These are phyloP conservation scores for Leishmania guyanensis DNA, from an alignment of 208 protist species.

Conservation along the genomic window DNA sequence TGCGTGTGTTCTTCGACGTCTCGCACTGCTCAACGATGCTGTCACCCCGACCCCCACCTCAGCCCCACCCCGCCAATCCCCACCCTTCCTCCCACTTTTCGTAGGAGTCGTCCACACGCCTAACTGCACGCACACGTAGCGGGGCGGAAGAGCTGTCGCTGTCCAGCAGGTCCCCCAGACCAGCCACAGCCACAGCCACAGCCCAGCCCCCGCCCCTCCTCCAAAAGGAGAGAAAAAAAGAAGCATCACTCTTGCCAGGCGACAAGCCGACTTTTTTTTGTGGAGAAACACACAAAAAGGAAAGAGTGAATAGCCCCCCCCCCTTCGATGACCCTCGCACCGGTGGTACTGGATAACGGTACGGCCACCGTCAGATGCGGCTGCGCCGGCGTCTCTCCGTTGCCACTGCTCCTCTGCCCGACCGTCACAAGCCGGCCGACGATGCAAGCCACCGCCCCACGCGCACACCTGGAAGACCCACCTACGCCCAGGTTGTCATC, in stretches of 20 bases:
- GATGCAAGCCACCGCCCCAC: slow-evolving; percentile 30
- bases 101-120: background rate
- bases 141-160: background rate
- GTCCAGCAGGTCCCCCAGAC: background rate
- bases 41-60: background rate
- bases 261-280: background rate
- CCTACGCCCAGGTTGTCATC: background rate
- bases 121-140: background rate
- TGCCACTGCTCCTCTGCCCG: slow-evolving; percentile 96
- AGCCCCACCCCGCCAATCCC: background rate
- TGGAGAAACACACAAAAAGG: background rate
- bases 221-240: no score
- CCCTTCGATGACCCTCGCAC: slow-evolving; percentile 18
- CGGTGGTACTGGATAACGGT: slow-evolving; percentile 69
- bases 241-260: background rate
- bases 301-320: background rate
- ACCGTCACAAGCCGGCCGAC: slow-evolving; percentile 95
- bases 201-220: no score
- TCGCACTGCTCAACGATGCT: background rate
- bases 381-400: slow-evolving; percentile 94
- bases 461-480: background rate
- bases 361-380: slow-evolving; percentile 97
- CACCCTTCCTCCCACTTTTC: background rate
- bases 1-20: background rate
- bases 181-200: no score